Conservation (phyloP, 495 filamentous ascomycete species). For the Neurospora tetraspora region DNA sequence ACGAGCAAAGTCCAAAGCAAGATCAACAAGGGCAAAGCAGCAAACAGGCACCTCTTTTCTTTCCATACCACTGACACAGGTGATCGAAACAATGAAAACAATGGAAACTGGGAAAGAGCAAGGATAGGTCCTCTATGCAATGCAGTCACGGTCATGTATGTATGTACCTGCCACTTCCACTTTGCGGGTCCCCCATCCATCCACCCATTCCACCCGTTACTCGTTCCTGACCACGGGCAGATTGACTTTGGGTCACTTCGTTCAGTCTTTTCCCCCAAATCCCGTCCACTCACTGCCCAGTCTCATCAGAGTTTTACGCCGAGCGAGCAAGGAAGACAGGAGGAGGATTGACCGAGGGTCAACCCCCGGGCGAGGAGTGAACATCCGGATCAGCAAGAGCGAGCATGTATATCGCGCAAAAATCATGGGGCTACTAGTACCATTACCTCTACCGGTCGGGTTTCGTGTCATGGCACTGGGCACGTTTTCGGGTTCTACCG, state of each 20-base stretch:
- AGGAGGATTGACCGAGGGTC: neutral
- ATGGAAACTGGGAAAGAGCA: neutral
- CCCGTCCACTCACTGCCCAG: neutral
- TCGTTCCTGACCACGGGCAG: neutral
- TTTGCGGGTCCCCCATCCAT: neutral
- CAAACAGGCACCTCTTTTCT: neutral
- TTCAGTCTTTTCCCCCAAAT: no score
- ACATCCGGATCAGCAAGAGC: neutral
- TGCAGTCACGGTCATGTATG: neutral
- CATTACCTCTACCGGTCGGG: neutral
- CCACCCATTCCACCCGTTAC: neutral
- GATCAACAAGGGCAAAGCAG: neutral
- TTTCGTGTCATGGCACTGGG: neutral
- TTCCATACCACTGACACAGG: neutral
- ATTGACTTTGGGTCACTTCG: neutral
- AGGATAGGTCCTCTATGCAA: neutral
- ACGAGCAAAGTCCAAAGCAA: neutral
- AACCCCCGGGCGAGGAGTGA: neutral
- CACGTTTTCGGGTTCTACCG: neutral
- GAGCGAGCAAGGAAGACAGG: neutral
- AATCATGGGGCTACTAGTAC: neutral
- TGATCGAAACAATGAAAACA: neutral
- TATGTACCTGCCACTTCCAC: neutral
- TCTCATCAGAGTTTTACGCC: neutral
- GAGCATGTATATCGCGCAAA: neutral